Percentiles rank a stretch among this genome's conserved stretches.
Evolutionary conservation across 192 early-diverging fungal species (phyloP).

Genomic region (Coemansia sp.): DNA sequence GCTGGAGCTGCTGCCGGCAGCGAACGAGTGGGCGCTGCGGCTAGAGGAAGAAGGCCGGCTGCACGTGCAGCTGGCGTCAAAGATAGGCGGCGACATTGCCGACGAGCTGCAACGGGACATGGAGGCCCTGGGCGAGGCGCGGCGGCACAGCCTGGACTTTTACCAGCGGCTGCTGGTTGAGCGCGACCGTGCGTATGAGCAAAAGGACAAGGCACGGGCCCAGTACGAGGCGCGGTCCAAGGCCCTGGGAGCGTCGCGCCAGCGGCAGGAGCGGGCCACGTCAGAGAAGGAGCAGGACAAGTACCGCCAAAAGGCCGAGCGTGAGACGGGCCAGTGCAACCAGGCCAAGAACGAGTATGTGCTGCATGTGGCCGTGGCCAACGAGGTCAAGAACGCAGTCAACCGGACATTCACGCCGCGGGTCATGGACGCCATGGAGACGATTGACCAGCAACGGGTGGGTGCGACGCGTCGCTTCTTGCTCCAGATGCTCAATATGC

Average conservation of each 20-base stretch:
- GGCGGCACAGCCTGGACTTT: conserved; percentile 21
- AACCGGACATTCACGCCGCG: conserved; percentile 28
- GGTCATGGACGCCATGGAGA: conserved; percentile 30
- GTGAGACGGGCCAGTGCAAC: conserved; percentile 24
- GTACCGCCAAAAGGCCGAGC: conserved; percentile 20
- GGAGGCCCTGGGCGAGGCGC: conserved; percentile 15
- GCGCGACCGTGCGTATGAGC: conserved; percentile 27
- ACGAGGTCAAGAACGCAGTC: conserved; percentile 24
- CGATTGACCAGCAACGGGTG: conserved; percentile 25
- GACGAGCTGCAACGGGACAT: conserved; percentile 21
- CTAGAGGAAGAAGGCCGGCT: conserved; percentile 40
- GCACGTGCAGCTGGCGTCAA: conserved; percentile 35
- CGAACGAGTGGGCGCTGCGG: conserved; percentile 31
- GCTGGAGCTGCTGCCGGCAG: conserved; percentile 34
- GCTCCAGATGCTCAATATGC: conserved; percentile 35
- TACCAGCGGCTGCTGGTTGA: conserved; percentile 35
- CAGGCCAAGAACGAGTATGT: conserved; percentile 46
- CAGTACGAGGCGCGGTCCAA: conserved; percentile 25
- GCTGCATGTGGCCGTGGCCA: conserved; percentile 33
- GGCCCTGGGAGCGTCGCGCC: conserved; percentile 24
- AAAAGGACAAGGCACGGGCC: conserved; percentile 29
- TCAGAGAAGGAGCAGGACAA: conserved; percentile 45
- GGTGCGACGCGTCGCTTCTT: conserved; percentile 11
- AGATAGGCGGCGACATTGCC: conserved; percentile 23
- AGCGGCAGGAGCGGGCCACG: conserved; percentile 36